These are phyloP conservation scores for Triticum timopheevii DNA, from an alignment of 176 grass and related monocot genomes.

Conservation along the genomic window DNA sequence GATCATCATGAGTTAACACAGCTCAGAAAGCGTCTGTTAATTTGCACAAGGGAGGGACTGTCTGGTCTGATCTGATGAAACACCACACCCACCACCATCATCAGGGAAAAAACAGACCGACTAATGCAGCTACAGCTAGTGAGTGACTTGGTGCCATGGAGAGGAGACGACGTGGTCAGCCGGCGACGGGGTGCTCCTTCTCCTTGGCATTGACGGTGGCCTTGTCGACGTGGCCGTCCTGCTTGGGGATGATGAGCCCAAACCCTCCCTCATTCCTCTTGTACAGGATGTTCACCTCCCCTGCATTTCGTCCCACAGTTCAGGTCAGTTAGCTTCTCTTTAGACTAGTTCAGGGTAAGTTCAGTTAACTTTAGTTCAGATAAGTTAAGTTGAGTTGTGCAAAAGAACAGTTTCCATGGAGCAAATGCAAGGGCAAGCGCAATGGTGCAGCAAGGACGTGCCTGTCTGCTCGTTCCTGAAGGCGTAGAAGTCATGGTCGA, in stretches of 20 bases:
- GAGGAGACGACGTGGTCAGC: neutral
- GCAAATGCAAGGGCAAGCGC: neutral
- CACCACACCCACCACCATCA: neutral
- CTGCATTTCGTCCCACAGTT: neutral
- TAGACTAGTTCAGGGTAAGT: neutral
- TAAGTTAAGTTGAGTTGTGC: neutral
- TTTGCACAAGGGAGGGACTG: neutral
- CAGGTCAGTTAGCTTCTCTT: neutral
- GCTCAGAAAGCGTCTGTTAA: neutral
- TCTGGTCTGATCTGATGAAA: neutral
- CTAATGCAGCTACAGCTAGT: neutral
- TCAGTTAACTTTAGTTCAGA: too few relatives aligned
- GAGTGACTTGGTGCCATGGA: neutral
- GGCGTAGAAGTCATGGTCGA: constrained; percentile 81
- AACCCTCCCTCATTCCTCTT: constrained; percentile 79
- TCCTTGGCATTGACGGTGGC: constrained; percentile 28
- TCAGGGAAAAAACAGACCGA: neutral
- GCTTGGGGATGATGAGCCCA: constrained; percentile 80
- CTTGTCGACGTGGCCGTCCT: constrained; percentile 50
- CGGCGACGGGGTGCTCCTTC: constrained; percentile 1
- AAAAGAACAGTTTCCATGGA: neutral
- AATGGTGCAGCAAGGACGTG: neutral
- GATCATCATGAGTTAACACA: too few relatives aligned
- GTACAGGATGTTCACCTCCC: constrained; percentile 88
- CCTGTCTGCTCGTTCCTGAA: constrained; percentile 75